phyloP scores from a whole-genome alignment of 345 rosid genomes.

The Gossypium sturtianum region DNA sequence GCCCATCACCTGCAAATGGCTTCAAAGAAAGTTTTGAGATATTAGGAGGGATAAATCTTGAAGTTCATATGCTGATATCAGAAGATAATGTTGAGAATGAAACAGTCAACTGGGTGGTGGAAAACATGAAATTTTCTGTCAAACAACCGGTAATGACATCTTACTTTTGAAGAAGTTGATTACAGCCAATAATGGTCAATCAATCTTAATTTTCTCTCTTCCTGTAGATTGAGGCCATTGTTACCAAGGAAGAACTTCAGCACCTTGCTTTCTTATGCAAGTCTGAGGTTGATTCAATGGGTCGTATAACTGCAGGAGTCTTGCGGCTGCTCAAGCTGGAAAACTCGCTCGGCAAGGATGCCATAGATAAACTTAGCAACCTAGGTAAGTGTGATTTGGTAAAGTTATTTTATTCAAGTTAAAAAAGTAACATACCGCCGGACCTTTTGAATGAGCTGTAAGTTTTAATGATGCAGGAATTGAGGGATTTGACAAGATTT shows the following conservation, averaged over 20 bases:
- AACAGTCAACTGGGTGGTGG: constrained; percentile 65
- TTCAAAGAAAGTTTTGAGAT: constrained; percentile 40
- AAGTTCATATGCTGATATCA: constrained; percentile 53
- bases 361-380: constrained; percentile 85
- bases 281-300: constrained; percentile 91
- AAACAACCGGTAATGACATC: constrained; percentile 72
- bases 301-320: constrained; percentile 82
- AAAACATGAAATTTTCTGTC: constrained; percentile 80
- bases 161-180: constrained; percentile 6
- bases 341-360: constrained; percentile 63
- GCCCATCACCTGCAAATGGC: constrained; percentile 45
- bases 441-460: not conserved
- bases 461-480: constrained; percentile 48
- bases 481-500: constrained; percentile 73
- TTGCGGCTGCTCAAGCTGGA: constrained; percentile 84
- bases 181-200: constrained; percentile 12
- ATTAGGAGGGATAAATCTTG: constrained; percentile 68
- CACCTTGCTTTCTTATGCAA: constrained; percentile 73
- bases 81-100: constrained; percentile 50
- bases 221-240: constrained; percentile 76
- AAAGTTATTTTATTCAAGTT: not conserved
- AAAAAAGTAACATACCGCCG: not conserved
- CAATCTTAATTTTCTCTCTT: not conserved
- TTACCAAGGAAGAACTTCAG: constrained; percentile 83
- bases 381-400: constrained; percentile 49